A percentile compares a stretch with the other conserved stretches of the same genome.
Evolutionary conservation across 495 filamentous ascomycete species (phyloP).

Genomic region (Coniosporium apollinis): DNA sequence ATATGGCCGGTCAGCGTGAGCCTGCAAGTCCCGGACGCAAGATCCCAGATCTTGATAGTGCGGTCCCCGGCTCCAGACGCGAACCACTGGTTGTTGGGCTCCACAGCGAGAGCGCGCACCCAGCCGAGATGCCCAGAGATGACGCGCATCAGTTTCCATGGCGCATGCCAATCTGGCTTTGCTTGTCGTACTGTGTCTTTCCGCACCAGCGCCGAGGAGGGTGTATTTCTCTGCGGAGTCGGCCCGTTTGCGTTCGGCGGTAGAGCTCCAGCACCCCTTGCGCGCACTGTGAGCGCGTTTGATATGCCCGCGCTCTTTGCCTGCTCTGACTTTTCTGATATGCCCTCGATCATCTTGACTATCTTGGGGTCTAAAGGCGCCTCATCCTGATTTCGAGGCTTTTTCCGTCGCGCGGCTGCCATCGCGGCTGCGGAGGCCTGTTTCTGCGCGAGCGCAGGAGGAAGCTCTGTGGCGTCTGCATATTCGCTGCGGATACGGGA

Average conservation of each 20-base stretch:
- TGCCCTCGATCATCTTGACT: conserved; percentile 54
- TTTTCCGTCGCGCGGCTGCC: conserved; percentile 43
- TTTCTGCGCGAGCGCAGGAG: conserved; percentile 72
- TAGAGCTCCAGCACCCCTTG: conserved; percentile 16
- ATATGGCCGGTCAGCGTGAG: conserved; percentile 95
- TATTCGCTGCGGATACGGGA: conserved; percentile 64
- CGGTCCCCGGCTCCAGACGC: conserved; percentile 89
- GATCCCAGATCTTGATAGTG: conserved; percentile 98
- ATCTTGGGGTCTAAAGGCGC: conserved; percentile 39
- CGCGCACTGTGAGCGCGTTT: conserved; percentile 41
- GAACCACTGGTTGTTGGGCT: conserved; percentile 96
- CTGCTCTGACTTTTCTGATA: conserved; percentile 28
- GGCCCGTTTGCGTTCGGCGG: conserved; percentile 30
- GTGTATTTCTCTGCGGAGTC: conserved; percentile 30
- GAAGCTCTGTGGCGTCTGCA: conserved; percentile 60
- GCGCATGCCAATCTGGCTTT: conserved; percentile 85
- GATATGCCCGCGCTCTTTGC: conserved; percentile 28
- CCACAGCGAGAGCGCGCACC: conserved; percentile 81
- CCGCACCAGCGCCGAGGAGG: conserved; percentile 43
- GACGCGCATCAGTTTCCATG: conserved; percentile 97
- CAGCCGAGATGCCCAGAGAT: conserved; percentile 94
- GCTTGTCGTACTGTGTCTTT: conserved; percentile 54
- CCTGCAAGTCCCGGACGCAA: conserved; percentile 65
- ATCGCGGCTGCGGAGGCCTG: conserved; percentile 47
- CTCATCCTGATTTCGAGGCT: conserved; percentile 26